These are phyloP conservation scores for Alisma plantagoaquatica DNA, from an alignment of 106 monocot genomes.

Conservation along the genomic window DNA sequence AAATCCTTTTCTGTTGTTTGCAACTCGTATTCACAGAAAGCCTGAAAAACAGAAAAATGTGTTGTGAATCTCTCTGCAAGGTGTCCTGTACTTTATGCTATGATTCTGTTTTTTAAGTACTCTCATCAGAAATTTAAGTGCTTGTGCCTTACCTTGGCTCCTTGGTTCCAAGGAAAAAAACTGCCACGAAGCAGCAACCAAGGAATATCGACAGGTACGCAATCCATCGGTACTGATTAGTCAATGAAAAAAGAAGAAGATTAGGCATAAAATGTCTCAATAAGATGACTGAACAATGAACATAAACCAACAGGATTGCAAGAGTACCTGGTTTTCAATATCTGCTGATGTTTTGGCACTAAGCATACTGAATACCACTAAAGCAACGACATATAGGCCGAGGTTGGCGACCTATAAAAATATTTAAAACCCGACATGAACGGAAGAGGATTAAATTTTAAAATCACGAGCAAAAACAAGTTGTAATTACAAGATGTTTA, in stretches of 20 bases:
- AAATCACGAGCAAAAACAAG: not conserved
- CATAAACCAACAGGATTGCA: not conserved
- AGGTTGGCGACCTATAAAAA: slow-evolving; percentile 74
- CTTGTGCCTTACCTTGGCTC: slow-evolving; percentile 70
- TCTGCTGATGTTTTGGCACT: slow-evolving; percentile 24
- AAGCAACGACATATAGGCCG: slow-evolving; percentile 71
- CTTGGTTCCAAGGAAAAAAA: slow-evolving; percentile 78
- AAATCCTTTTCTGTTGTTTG: too few species aligned
- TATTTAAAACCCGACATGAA: too few species aligned
- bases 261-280: too few species aligned
- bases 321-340: slow-evolving; percentile 57
- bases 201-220: slow-evolving; percentile 76
- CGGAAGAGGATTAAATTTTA: too few species aligned
- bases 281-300: too few species aligned
- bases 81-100: slow-evolving; percentile 19
- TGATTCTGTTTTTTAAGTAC: slow-evolving; percentile 13
- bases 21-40: too few species aligned
- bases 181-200: slow-evolving; percentile 61
- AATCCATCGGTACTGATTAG: slow-evolving; percentile 79
- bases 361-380: slow-evolving; percentile 53
- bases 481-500: not conserved
- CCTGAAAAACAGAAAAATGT: too few species aligned
- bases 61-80: too few species aligned
- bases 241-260: slow-evolving; percentile 8
- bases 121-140: not conserved